These are phyloP conservation scores for Ogataea nitratoaversa DNA, from an alignment of 805 yeast genomes.

Conservation along the genomic window DNA sequence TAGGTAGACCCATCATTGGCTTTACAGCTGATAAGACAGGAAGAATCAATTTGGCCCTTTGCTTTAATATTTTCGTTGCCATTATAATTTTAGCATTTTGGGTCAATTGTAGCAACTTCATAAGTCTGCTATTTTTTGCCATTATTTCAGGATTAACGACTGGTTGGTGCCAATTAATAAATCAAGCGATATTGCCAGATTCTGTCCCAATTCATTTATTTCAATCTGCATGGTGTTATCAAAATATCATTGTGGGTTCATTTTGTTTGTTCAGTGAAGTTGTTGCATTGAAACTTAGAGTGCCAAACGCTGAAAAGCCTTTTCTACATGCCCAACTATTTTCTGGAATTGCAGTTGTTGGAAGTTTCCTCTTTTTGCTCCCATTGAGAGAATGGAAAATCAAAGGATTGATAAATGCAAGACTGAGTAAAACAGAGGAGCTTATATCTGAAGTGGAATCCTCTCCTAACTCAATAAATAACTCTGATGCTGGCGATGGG, in stretches of 20 bases:
- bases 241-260: slow-evolving; percentile 24
- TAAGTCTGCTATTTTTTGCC: slow-evolving; percentile 32
- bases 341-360: slow-evolving; percentile 48
- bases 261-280: slow-evolving; percentile 28
- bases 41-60: slow-evolving; percentile 39
- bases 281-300: slow-evolving; percentile 26
- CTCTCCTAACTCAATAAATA: background rate
- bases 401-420: slow-evolving; percentile 28
- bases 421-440: slow-evolving; percentile 11
- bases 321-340: slow-evolving; percentile 58
- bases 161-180: slow-evolving; percentile 38
- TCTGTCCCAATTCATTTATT: slow-evolving; percentile 22
- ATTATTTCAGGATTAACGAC: slow-evolving; percentile 39
- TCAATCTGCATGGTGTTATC: slow-evolving; percentile 28
- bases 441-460: background rate
- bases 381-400: slow-evolving; percentile 52
- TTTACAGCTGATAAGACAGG: slow-evolving; percentile 42
- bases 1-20: slow-evolving; percentile 50
- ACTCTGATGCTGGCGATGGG: background rate
- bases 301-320: slow-evolving; percentile 31
- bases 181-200: slow-evolving; percentile 29
- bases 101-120: slow-evolving; percentile 32
- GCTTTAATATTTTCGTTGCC: slow-evolving; percentile 30
- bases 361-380: slow-evolving; percentile 36
- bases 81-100: slow-evolving; percentile 42